A percentile compares a stretch with the other conserved stretches of the same genome.
phyloP scores from a whole-genome alignment of 2,329 filamentous ascomycete species.

The Alternaria atra region DNA sequence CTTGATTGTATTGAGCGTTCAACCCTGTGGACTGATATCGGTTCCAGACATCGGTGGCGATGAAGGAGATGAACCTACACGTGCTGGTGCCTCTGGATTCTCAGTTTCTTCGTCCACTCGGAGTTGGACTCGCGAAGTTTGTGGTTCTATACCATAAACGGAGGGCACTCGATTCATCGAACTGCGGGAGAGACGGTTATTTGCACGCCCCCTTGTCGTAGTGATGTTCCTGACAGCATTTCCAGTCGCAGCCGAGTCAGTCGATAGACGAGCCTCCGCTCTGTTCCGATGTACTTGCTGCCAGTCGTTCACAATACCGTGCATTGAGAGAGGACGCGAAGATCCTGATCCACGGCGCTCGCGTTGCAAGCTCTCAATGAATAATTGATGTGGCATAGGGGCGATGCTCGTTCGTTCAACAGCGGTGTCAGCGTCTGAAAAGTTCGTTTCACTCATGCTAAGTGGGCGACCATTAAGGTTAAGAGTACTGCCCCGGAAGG shows the following conservation, averaged over 20 bases:
- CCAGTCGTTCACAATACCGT: constrained; percentile 11
- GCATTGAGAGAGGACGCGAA: constrained; percentile 14
- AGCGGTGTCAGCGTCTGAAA: constrained; percentile 20
- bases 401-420: constrained; percentile 11
- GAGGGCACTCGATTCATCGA: constrained; percentile 6
- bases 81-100: neutral
- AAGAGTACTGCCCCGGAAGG: constrained; percentile 7
- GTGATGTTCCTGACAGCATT: constrained; percentile 12
- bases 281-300: constrained; percentile 11
- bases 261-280: constrained; percentile 16
- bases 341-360: constrained; percentile 12
- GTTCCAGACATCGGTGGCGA: neutral
- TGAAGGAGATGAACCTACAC: neutral
- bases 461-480: constrained; percentile 2
- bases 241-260: constrained; percentile 13
- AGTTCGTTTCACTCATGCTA: constrained; percentile 19
- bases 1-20: neutral
- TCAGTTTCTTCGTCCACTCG: constrained; percentile 1
- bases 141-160: constrained; percentile 3
- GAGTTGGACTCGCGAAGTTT: constrained; percentile 1
- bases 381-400: constrained; percentile 5
- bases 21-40: neutral
- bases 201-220: constrained; percentile 1
- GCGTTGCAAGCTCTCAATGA: constrained; percentile 8
- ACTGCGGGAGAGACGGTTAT: constrained; percentile 8